These are phyloP conservation scores for Lotus japonicus DNA, from an alignment of 306 rosid genomes.

Conservation along the genomic window DNA sequence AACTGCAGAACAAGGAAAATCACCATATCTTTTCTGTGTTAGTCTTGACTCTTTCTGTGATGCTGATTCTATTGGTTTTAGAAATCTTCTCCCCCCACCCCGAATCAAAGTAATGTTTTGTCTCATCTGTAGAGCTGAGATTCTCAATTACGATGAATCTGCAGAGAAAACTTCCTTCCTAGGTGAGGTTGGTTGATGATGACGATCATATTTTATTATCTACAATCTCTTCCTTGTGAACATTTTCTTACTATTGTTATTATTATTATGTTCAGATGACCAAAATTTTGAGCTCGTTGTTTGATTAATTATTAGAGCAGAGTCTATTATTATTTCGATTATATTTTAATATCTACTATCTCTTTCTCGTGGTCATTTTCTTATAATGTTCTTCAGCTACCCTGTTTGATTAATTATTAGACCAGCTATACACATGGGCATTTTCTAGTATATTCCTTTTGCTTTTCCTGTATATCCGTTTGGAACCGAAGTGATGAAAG, in stretches of 20 bases:
- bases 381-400: too few species aligned
- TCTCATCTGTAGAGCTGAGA: constrained; percentile 12
- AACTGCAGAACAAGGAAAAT: not conserved
- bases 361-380: too few species aligned
- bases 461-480: too few species aligned
- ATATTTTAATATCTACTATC: too few species aligned
- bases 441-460: too few species aligned
- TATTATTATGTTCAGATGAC: not conserved
- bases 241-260: not conserved
- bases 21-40: not conserved
- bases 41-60: not conserved
- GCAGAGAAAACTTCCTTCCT: constrained; percentile 26
- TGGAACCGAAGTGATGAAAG: too few species aligned
- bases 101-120: too few species aligned
- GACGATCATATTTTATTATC: constrained; percentile 13
- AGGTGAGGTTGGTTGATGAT: constrained; percentile 31
- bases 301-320: too few species aligned
- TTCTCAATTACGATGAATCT: constrained; percentile 30
- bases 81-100: not conserved
- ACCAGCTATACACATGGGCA: too few species aligned
- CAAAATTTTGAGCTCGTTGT: too few species aligned
- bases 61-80: constrained; percentile 7
- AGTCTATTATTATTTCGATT: too few species aligned
- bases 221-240: not conserved
- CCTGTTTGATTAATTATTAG: too few species aligned